Base-by-base conservation (phyloP, 2,329 filamentous ascomycete species). In the Sporothrix pallida region DNA sequence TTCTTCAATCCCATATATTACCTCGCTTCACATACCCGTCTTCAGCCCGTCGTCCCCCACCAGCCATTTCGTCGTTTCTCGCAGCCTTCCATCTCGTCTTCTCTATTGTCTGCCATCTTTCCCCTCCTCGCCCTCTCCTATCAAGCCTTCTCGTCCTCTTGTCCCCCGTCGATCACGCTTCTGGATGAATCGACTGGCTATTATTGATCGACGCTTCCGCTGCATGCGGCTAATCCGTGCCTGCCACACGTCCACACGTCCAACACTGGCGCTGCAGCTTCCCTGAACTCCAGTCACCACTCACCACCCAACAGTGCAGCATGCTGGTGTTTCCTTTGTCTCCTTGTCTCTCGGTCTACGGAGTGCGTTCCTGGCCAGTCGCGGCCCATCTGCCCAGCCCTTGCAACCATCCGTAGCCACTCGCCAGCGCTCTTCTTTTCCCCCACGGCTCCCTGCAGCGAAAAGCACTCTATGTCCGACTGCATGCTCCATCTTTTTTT, bases 161-260 rank as follows among this genome's bases (percentile, higher is more conserved):
- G 20, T 23, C n/a, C 71, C 63, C 65, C 72, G 72, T 70, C 72
- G 54, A 72, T 70, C 72, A 73, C 72, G 50, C 42, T 44, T 63
- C 73, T 72, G 67, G 67, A 31, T 71, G 71, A 72, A 75, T 74
- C 70, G 70, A 75, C 72, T 76, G 75, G 72, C 75, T 71, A 71
- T 26, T 60, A 48, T 71, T 60, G 75, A 72, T 72, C 71, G 72
- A 68, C 72, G 26, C 71, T 7, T 56, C 60, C 74, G 60, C 73
- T 73, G 70, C 68, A 70, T 71, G 73, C 72, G 75, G 73, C 74
- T 75, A 75, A 73, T 72, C 69, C 20, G 69, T 37, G 56, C 23
- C 68, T 48, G 71, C 69, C 73, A 70, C 70, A 72, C 56, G 56
- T 72, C 70, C 63, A 13, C 44, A 65, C 15, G 44, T 52, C 44